Base-by-base conservation (phyloP, 495 filamentous ascomycete species). In the Penicillium pancosmium region DNA sequence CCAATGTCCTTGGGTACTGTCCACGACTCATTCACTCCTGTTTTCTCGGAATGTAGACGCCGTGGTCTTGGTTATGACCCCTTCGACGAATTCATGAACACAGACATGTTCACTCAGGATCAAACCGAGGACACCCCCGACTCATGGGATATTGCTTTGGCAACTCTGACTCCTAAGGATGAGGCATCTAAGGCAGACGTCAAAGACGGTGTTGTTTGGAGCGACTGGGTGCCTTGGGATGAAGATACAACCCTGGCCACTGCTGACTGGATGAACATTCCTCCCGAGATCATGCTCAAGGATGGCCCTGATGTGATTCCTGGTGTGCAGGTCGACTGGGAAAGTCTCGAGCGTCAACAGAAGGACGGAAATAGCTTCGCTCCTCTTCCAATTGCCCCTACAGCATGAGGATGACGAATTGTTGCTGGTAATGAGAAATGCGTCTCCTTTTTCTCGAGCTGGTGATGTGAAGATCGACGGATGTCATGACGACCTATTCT, bases 61-160 rank as follows among this genome's bases (percentile, higher is more conserved):
- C 44, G 38, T 23, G 46, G 16, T 15, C 54, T 73, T 10, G 76
- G 72, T 3, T 70, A 67, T 41, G 72, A 75, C 50, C 62, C 72
- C 0, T 69, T 77, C 54, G 76, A 79, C 19, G 69, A 77, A 49
- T 78, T 79, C 50, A 54, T 80, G 60, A 77, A 80, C 47, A 58
- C 74, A 16, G 69, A 79, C 31, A 74, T 77, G 67, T 80, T 78
- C 56, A 70, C 67, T 19, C 69, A 66, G n/a, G 64, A 69, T 8
- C 74, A 78, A 35, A 57, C 64, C 18, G 65, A 78, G 50, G 69
- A 75, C 33, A 80, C 77, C 0, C 77, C 77, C 8, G 77, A 78
- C 50, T 77, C 76, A 3, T 61, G 71, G 10, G 76, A 77, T 52
- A 63, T 65, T 25, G 68, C 61, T 8, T 25, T 74, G 13, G 67